Conservation (phyloP, 768 basidiomycete species). For the Floccularia luteovirens region DNA sequence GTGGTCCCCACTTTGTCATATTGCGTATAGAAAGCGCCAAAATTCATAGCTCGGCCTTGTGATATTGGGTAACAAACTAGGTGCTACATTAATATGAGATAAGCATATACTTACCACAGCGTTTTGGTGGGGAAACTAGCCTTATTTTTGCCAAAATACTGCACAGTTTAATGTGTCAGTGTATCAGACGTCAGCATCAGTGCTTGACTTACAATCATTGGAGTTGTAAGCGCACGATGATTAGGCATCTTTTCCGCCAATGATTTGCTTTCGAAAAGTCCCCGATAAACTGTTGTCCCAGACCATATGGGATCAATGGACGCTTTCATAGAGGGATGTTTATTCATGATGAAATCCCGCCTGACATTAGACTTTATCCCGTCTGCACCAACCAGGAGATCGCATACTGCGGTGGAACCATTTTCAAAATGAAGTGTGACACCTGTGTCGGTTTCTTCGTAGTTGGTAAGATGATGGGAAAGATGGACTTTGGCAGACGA, state of each 20-base stretch:
- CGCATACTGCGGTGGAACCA: constrained; percentile 16
- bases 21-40: constrained; percentile 47
- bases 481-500: background rate
- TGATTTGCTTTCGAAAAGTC: constrained; percentile 30
- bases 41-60: constrained; percentile 50
- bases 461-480: background rate
- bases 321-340: background rate
- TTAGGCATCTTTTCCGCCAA: constrained; percentile 21
- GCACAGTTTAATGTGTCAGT: no score
- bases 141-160: constrained; percentile 53
- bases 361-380: constrained; percentile 22
- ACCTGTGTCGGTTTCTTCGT: background rate
- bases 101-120: background rate
- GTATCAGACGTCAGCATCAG: background rate
- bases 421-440: constrained; percentile 14
- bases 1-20: constrained; percentile 43
- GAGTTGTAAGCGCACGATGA: constrained; percentile 18
- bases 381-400: constrained; percentile 33
- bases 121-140: constrained; percentile 19
- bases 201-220: constrained; percentile 14
- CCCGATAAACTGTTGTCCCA: constrained; percentile 25
- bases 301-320: constrained; percentile 24
- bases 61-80: constrained; percentile 57
- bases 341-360: constrained; percentile 7
- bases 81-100: constrained; percentile 32